These are phyloP conservation scores for Nematodospora valgi DNA, from an alignment of 805 yeast species.

Conservation along the genomic window DNA sequence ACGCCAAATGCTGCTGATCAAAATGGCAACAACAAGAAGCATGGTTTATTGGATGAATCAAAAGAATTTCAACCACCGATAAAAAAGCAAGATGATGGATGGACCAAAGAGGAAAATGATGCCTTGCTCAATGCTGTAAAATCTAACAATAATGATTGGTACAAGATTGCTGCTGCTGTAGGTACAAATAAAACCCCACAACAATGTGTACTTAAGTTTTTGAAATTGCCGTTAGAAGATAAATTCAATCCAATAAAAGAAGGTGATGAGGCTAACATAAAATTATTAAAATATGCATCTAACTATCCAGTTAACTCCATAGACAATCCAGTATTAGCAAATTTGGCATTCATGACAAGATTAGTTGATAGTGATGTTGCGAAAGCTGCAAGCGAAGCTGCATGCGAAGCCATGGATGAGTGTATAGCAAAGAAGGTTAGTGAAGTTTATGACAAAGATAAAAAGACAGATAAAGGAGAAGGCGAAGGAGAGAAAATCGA, in stretches of 20 bases:
- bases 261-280: slow-evolving; percentile 40
- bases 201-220: slow-evolving; percentile 75
- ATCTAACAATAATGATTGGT: slow-evolving; percentile 74
- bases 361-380: slow-evolving; percentile 85
- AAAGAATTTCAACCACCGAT: slow-evolving; percentile 12
- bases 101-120: slow-evolving; percentile 67
- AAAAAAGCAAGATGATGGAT: slow-evolving; percentile 39
- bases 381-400: slow-evolving; percentile 70
- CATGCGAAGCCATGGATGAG: slow-evolving; percentile 49
- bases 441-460: slow-evolving; percentile 21
- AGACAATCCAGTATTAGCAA: slow-evolving; percentile 92
- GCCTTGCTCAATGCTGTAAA: slow-evolving; percentile 61
- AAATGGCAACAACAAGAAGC: slow-evolving; percentile 7
- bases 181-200: slow-evolving; percentile 65
- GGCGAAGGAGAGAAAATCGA: slow-evolving; percentile 4
- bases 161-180: slow-evolving; percentile 59
- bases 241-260: slow-evolving; percentile 48
- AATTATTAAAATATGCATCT: slow-evolving; percentile 78
- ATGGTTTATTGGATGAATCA: slow-evolving; percentile 3
- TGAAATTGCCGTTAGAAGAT: slow-evolving; percentile 81
- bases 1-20: slow-evolving; percentile 3
- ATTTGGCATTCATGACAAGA: slow-evolving; percentile 83
- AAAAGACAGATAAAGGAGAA: slow-evolving; percentile 9
- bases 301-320: slow-evolving; percentile 79
- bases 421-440: slow-evolving; percentile 37